phyloP scores from a whole-genome alignment of 495 filamentous ascomycete genomes.

The Hypoxylon lienhwacheense region DNA sequence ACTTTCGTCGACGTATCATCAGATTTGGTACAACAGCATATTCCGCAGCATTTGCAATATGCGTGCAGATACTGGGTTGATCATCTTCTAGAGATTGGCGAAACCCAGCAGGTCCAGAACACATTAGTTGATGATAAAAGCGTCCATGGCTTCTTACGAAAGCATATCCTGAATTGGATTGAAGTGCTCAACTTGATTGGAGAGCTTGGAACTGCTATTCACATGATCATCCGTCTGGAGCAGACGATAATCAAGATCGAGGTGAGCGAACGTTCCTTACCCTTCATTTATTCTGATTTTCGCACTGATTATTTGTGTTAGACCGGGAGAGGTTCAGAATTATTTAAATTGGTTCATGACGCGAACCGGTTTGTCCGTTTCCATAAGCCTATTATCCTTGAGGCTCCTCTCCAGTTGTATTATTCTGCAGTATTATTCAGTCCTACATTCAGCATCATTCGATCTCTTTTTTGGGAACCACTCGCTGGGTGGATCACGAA shows the following conservation, averaged over 20 bases:
- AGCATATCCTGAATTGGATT: constrained; percentile 9
- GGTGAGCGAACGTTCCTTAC: not conserved
- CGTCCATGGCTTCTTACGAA: constrained; percentile 3
- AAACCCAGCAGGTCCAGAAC: not conserved
- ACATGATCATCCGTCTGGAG: not conserved
- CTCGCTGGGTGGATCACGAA: constrained; percentile 6
- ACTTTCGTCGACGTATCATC: not conserved
- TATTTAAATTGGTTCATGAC: constrained; percentile 8
- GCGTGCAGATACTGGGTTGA: constrained; percentile 18
- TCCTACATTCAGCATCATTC: constrained; percentile 12
- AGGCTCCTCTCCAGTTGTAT: constrained; percentile 16
- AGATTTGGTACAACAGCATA: not conserved
- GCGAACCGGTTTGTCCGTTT: not conserved
- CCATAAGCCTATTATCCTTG: not conserved
- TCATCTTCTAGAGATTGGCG: not conserved
- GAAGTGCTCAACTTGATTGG: constrained; percentile 7
- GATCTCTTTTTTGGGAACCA: constrained; percentile 1
- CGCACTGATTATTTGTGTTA: not conserved
- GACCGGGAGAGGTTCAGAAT: not conserved
- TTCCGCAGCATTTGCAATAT: constrained; percentile 13
- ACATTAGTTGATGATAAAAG: not conserved
- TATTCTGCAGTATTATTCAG: constrained; percentile 18
- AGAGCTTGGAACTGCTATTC: constrained; percentile 4
- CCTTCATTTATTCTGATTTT: not conserved
- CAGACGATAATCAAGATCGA: not conserved